Evolutionary conservation across 2,329 filamentous ascomycete species (phyloP).

Genomic region (Trichoderma oligosporum): DNA sequence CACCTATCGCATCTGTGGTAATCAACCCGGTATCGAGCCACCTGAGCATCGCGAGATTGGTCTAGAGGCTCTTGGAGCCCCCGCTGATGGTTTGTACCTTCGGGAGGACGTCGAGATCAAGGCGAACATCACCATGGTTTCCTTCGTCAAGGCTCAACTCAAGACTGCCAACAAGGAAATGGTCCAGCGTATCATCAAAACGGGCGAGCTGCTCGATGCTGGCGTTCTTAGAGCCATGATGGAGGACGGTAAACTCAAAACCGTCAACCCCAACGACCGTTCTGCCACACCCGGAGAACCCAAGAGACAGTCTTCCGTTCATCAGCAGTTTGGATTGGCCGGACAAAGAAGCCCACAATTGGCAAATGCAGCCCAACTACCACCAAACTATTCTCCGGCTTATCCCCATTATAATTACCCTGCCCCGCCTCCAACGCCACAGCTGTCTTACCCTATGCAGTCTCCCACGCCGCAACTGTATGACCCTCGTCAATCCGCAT

Average conservation of each 20-base stretch:
- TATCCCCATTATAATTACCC: conserved; percentile 21
- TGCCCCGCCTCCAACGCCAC: conserved; percentile 6
- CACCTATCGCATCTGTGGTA: conserved; percentile 65
- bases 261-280: conserved; percentile 52
- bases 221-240: conserved; percentile 65
- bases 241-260: conserved; percentile 60
- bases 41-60: conserved; percentile 61
- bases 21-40: conserved; percentile 62
- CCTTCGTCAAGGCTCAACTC: conserved; percentile 63
- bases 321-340: background rate
- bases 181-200: conserved; percentile 65
- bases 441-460: conserved; percentile 15
- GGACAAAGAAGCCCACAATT: background rate
- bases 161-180: conserved; percentile 65
- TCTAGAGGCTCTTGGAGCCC: conserved; percentile 53
- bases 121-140: conserved; percentile 62
- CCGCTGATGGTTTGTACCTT: conserved; percentile 62
- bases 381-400: conserved; percentile 35
- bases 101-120: conserved; percentile 68
- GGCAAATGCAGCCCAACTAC: conserved; percentile 23
- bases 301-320: background rate
- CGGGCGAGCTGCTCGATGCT: conserved; percentile 65
- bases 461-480: conserved; percentile 19
- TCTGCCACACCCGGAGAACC: conserved; percentile 30
- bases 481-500: conserved; percentile 19